Base-by-base conservation (phyloP, 2,329 filamentous ascomycete genomes). In the Beauveria bassiana region DNA sequence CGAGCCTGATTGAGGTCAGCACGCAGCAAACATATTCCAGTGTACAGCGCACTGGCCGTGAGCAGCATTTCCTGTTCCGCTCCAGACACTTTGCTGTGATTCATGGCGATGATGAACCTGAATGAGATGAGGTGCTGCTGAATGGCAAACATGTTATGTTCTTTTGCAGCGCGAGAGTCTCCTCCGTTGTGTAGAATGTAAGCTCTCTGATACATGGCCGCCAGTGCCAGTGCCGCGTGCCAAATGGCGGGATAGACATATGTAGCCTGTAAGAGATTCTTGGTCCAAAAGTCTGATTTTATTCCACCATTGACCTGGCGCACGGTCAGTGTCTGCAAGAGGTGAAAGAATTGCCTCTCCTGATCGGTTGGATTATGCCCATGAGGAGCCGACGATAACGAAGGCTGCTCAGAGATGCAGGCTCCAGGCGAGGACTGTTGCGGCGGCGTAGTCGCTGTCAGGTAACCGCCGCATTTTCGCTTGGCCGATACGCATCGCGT, bases 101-200 rank as follows among this genome's bases (percentile, higher is more conserved):
- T 61, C 26, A 65, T 64, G 38, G 28, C 24, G 1, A 65, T 43
- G 20, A 65, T 49, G n/a, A 61, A 56, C 3, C 55, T 31, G 5
- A 64, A 65, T 3, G 64, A 62, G 12, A 62, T 58, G 34, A 58
- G 65, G 16, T 64, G 62, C n/a, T 66, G 65, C 22, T 42, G 40
- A 14, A 65, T 49, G 2, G 63, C 63, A 54, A 64, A 65, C 3
- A 50, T 52, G 43, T 63, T 61, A 3, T 62, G 31, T 26, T 62
- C 38, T 16, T 52, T 28, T 7, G 60, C 60, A 4, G 20, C 34
- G 28, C 56, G 18, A 20, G 54, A 9, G 14, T 53, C 20, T 3
- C 18, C 28, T 20, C 16, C 42, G 9, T 42, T 28, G 28, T 18
- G 9, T 5, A 57, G 12, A 18, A 51, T 52, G 3, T 42, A 28